Conservation (phyloP, 768 basidiomycete species). For the Rhodotorula toruloides region DNA sequence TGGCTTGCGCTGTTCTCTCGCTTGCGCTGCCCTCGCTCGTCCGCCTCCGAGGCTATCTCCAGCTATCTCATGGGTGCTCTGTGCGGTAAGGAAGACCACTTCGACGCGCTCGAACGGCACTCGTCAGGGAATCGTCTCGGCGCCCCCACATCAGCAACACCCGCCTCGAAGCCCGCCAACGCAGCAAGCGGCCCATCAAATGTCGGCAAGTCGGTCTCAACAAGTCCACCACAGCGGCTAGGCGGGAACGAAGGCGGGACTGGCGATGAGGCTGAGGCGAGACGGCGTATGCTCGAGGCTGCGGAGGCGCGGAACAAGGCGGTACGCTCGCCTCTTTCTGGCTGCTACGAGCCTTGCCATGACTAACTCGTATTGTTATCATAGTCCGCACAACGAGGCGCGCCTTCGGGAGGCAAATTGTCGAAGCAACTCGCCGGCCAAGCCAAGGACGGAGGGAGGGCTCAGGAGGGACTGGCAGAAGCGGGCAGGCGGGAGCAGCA, state of each 20-base stretch:
- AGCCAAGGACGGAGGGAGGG: conserved; percentile 16
- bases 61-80: conserved; percentile 11
- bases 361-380: background rate
- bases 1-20: background rate
- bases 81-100: conserved; percentile 33
- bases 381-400: background rate
- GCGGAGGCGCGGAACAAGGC: conserved; percentile 10
- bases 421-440: conserved; percentile 9
- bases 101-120: conserved; percentile 1
- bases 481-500: conserved; percentile 9
- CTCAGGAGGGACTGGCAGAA: conserved; percentile 10
- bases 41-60: background rate
- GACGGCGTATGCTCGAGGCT: conserved; percentile 23
- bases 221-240: conserved; percentile 15
- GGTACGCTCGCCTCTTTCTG: background rate
- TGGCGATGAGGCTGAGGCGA: background rate
- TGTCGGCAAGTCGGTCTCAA: background rate
- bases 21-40: background rate
- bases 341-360: background rate
- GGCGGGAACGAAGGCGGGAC: background rate
- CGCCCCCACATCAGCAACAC: background rate
- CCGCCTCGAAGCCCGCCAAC: background rate
- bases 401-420: conserved; percentile 16
- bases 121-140: background rate
- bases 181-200: background rate